Evolutionary conservation across 805 yeast species (phyloP).

Genomic region (Suhomyces canberraensis): DNA sequence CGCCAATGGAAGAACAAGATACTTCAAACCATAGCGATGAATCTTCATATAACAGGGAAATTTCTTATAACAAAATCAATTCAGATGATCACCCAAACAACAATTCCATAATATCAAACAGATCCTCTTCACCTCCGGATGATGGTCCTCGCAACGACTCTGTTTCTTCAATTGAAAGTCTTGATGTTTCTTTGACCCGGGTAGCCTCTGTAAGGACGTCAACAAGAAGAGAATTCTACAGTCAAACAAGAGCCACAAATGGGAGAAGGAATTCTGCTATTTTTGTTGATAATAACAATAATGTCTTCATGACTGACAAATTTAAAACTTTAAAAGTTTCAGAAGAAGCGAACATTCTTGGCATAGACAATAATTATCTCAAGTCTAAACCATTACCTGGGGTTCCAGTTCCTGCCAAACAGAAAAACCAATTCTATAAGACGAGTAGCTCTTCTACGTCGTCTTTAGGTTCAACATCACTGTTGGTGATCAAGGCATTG

Average conservation of each 20-base stretch:
- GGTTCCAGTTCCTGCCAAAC: conserved; percentile 8
- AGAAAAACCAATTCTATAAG: conserved; percentile 5
- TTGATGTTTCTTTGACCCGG: conserved; percentile 24
- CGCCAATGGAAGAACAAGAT: too few species aligned
- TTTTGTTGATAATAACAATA: conserved; percentile 23
- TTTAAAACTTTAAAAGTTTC: conserved; percentile 1
- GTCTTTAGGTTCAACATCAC: conserved; percentile 17
- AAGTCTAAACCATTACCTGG: conserved; percentile 19
- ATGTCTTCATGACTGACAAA: conserved; percentile 20
- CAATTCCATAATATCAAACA: not conserved
- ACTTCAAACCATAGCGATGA: too few species aligned
- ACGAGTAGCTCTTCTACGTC: conserved; percentile 13
- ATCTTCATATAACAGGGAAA: too few species aligned
- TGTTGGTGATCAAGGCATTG: conserved; percentile 26
- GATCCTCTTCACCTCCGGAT: not conserved
- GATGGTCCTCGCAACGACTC: conserved; percentile 8
- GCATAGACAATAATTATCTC: conserved; percentile 22
- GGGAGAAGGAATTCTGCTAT: not conserved
- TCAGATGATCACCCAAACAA: too few species aligned
- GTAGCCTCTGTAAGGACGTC: conserved; percentile 37
- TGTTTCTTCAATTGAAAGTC: conserved; percentile 15
- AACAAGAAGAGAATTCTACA: conserved; percentile 33
- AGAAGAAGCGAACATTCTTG: conserved; percentile 11
- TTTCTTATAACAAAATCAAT: too few species aligned
- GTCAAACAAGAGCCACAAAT: conserved; percentile 31